Percentiles rank a stretch among this genome's conserved stretches.
These are phyloP conservation scores for Gynochthodes officinalis DNA, from an alignment of 257 asterid species.

Conservation along the genomic window DNA sequence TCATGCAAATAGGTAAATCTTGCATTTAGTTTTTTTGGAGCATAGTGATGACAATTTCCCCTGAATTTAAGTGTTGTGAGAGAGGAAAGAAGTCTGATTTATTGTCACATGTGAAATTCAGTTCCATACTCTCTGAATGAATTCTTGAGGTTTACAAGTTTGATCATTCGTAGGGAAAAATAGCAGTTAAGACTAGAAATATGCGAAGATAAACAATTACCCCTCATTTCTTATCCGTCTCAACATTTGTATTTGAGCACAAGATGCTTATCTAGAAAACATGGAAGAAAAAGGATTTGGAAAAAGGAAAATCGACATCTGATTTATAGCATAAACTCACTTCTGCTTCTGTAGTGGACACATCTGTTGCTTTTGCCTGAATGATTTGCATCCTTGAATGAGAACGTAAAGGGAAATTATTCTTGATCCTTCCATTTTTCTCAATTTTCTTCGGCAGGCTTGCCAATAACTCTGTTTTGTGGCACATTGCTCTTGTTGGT, in stretches of 20 bases:
- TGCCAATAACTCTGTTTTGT: slow-evolving; percentile 1
- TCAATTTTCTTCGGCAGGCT: slow-evolving; percentile 10
- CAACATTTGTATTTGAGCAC: neutral
- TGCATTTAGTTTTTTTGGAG: neutral
- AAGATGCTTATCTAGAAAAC: neutral
- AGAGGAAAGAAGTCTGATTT: neutral
- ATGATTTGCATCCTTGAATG: neutral
- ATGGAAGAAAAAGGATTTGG: neutral
- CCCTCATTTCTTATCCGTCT: neutral
- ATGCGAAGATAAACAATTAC: neutral
- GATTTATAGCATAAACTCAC: slow-evolving; percentile 1
- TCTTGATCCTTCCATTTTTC: neutral
- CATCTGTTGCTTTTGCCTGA: slow-evolving; percentile 9
- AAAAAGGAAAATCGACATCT: neutral
- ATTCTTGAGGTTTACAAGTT: neutral
- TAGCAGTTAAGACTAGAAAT: neutral
- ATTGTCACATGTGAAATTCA: neutral
- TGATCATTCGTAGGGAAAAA: neutral
- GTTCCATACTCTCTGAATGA: neutral
- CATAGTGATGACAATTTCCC: neutral
- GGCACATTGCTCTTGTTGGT: slow-evolving; percentile 1
- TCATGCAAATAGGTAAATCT: no score
- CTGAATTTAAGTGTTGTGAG: neutral
- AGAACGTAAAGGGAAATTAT: slow-evolving; percentile 7
- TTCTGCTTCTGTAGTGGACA: slow-evolving; percentile 14